phyloP scores from a whole-genome alignment of 2,329 filamentous ascomycete genomes.

The Trichoderma brevicompactum region DNA sequence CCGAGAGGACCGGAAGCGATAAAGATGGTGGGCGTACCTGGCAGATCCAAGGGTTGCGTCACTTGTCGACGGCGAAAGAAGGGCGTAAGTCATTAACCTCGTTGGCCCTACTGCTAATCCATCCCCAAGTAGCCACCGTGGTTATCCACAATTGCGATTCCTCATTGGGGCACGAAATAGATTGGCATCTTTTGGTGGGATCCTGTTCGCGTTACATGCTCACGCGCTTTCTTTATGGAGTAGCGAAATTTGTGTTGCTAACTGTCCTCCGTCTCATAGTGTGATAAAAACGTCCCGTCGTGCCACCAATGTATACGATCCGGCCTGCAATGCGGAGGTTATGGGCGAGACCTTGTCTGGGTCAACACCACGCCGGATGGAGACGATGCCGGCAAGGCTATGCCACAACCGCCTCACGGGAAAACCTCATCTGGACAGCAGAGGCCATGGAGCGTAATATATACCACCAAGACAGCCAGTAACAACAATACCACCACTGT shows the following conservation, averaged over 20 bases:
- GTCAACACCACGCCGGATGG: conserved; percentile 28
- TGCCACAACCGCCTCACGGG: neutral
- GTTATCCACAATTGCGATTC: neutral
- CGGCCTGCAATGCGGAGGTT: conserved; percentile 26
- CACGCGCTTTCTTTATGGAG: neutral
- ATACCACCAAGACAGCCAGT: conserved; percentile 9
- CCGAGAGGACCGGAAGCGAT: neutral
- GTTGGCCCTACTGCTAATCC: neutral
- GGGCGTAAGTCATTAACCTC: conserved; percentile 24
- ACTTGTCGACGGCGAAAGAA: conserved; percentile 29
- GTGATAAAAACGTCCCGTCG: conserved; percentile 21
- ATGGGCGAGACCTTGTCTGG: conserved; percentile 28
- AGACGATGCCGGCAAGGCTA: conserved; percentile 3
- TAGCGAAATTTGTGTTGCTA: neutral
- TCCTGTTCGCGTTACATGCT: neutral
- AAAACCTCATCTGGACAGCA: neutral
- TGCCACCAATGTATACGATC: conserved; percentile 28
- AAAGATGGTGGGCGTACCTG: conserved; percentile 31
- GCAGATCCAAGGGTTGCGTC: conserved; percentile 29
- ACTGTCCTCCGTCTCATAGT: conserved; percentile 8
- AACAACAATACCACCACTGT: neutral
- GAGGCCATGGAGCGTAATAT: conserved; percentile 23
- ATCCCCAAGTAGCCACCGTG: neutral
- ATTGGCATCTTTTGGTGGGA: neutral
- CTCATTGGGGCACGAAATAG: neutral